Evolutionary conservation across 306 rosid genomes (phyloP).

Genomic region (Mimosa bimucronata): DNA sequence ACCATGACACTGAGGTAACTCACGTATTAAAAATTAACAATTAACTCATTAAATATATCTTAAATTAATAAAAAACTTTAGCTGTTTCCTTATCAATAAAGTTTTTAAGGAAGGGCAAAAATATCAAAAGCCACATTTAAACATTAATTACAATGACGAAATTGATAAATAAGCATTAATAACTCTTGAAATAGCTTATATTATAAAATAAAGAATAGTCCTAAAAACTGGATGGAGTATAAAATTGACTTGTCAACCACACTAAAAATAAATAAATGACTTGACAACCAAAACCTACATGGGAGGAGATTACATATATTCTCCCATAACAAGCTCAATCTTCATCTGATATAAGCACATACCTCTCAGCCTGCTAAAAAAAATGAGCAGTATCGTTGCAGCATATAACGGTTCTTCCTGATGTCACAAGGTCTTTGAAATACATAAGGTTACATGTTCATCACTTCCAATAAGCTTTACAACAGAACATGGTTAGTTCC

Average conservation of each 20-base stretch:
- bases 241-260: not conserved
- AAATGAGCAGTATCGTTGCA: constrained; percentile 41
- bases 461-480: constrained; percentile 61
- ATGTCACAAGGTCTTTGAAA: constrained; percentile 48
- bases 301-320: not conserved
- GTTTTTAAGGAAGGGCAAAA: too few relatives aligned
- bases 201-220: too few relatives aligned
- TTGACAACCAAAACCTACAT: not conserved
- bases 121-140: too few relatives aligned
- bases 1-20: too few relatives aligned
- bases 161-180: too few relatives aligned
- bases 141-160: too few relatives aligned
- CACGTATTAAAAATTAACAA: too few relatives aligned
- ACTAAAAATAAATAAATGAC: not conserved
- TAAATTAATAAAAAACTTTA: too few relatives aligned
- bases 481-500: constrained; percentile 47
- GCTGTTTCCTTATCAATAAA: too few relatives aligned
- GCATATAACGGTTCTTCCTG: constrained; percentile 47
- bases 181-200: too few relatives aligned
- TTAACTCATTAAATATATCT: too few relatives aligned
- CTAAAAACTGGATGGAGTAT: not conserved
- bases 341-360: not conserved
- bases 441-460: constrained; percentile 37
- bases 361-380: constrained; percentile 31
- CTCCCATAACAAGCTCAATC: not conserved